Conservation (phyloP, 1,139 yeast species). For the Nakaseomyces uthaithaninus region DNA sequence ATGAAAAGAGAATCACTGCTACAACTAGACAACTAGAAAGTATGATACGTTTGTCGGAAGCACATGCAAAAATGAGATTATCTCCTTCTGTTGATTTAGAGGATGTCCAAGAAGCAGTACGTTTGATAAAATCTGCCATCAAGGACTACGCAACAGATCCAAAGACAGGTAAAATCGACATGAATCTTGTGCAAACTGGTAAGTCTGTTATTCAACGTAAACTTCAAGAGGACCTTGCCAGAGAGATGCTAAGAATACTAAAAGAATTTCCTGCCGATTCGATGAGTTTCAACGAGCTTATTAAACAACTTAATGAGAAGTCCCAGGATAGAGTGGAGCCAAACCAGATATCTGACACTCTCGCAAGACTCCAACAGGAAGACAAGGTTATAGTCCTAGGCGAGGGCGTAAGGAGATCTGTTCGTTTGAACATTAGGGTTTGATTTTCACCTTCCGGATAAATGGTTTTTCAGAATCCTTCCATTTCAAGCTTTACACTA, state of each 20-base stretch:
- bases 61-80: slow-evolving; percentile 94
- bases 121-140: slow-evolving; percentile 85
- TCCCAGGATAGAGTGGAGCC: slow-evolving; percentile 63
- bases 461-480: too few relatives aligned
- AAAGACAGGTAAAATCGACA: slow-evolving; percentile 88
- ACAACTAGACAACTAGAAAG: slow-evolving; percentile 95
- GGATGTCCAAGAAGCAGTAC: slow-evolving; percentile 92
- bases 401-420: slow-evolving; percentile 61
- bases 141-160: slow-evolving; percentile 99
- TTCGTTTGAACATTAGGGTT: slow-evolving; percentile 38
- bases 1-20: slow-evolving; percentile 91
- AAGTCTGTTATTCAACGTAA: slow-evolving; percentile 83
- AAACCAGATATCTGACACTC: slow-evolving; percentile 57
- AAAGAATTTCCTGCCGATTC: slow-evolving; percentile 31
- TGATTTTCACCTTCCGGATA: too few relatives aligned
- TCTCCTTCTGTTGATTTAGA: slow-evolving; percentile 58
- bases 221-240: slow-evolving; percentile 62
- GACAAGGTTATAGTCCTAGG: slow-evolving; percentile 67
- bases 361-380: slow-evolving; percentile 66
- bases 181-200: slow-evolving; percentile 96
- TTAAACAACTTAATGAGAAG: slow-evolving; percentile 58
- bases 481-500: too few relatives aligned
- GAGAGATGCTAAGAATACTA: slow-evolving; percentile 48
- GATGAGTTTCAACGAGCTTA: slow-evolving; percentile 55
- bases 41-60: slow-evolving; percentile 90